These are phyloP conservation scores for Gigaspora rosea DNA, from an alignment of 192 early-diverging fungal genomes.

Conservation along the genomic window DNA sequence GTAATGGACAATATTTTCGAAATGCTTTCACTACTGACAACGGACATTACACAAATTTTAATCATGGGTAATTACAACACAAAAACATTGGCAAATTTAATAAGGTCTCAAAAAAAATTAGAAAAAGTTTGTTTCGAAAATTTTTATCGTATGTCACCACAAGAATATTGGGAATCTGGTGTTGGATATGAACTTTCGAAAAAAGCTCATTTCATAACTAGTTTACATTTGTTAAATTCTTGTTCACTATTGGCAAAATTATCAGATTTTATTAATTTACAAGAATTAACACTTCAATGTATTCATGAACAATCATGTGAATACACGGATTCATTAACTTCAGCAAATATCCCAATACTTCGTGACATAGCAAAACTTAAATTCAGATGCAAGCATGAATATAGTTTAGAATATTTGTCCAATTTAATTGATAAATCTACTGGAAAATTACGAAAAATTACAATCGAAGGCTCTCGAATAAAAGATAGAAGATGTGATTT, in stretches of 20 bases:
- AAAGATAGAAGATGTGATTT: not conserved
- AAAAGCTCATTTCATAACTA: not conserved
- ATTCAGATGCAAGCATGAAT: not conserved
- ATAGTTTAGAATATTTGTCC: not conserved
- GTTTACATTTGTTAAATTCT: not conserved
- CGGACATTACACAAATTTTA: not conserved
- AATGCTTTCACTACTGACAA: not conserved
- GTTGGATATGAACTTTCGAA: not conserved
- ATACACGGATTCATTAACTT: not conserved
- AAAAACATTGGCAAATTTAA: not conserved
- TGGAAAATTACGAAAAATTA: not conserved
- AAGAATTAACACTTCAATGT: not conserved
- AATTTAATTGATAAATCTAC: not conserved
- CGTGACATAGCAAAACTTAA: not conserved
- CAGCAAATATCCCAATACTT: not conserved
- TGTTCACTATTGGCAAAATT: not conserved
- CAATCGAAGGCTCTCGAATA: not conserved
- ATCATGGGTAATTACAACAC: not conserved
- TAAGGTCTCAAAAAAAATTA: not conserved
- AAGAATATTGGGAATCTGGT: not conserved
- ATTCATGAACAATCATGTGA: not conserved
- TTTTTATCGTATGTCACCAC: not conserved
- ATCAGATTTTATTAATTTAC: not conserved
- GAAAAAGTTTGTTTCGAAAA: not conserved
- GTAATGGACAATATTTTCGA: not conserved